Conservation (phyloP, 345 rosid species). For the Pistacia atlantica region DNA sequence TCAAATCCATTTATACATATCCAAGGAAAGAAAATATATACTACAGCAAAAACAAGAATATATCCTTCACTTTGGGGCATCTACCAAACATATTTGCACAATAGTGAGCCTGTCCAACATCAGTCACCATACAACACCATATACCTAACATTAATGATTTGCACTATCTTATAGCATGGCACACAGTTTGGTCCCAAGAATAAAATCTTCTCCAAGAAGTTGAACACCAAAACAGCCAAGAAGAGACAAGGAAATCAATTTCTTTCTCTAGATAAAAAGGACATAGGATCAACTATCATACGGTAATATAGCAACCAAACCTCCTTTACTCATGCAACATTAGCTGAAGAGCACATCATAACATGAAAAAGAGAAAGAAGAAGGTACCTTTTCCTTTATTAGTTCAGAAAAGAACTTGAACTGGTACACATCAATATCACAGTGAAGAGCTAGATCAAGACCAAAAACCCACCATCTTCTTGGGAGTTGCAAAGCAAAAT, state of each 20-base stretch:
- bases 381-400: slow-evolving; percentile 69
- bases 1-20: background rate
- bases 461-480: slow-evolving; percentile 98
- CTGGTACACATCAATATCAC: slow-evolving; percentile 97
- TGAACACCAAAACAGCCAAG: background rate
- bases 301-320: background rate
- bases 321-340: background rate
- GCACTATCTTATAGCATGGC: no score
- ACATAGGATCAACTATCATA: background rate
- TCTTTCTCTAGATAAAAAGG: no score
- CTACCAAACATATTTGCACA: background rate
- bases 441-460: slow-evolving; percentile 96
- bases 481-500: slow-evolving; percentile 95
- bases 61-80: background rate
- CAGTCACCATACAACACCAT: background rate
- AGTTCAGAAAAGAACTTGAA: slow-evolving; percentile 94
- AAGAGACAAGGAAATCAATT: background rate
- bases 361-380: slow-evolving; percentile 12
- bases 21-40: background rate
- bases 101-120: background rate
- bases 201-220: background rate
- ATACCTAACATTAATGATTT: no score
- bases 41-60: background rate
- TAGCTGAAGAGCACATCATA: slow-evolving; percentile 6
- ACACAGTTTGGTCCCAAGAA: background rate